phyloP scores from a whole-genome alignment of 169 alveolate species.

The Plasmodium knowlesi region DNA sequence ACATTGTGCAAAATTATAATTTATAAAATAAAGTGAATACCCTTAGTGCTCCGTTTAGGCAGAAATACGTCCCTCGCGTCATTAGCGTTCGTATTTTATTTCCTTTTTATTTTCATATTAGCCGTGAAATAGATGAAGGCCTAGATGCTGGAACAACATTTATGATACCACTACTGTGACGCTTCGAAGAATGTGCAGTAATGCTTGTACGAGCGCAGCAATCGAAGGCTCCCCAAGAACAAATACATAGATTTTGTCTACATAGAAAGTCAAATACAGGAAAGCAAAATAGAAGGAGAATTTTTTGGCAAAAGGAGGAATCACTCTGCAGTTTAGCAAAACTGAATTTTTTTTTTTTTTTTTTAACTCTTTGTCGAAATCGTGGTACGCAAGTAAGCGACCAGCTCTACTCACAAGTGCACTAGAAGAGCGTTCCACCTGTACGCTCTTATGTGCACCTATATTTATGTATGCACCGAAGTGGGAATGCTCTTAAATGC shows the following conservation, averaged over 20 bases:
- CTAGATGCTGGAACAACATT: neutral
- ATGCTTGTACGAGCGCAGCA: neutral
- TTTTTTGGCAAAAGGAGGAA: neutral
- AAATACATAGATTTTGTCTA: neutral
- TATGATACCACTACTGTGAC: neutral
- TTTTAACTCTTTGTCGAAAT: neutral
- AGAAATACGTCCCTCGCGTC: neutral
- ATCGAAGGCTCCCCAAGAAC: neutral
- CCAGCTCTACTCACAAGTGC: neutral
- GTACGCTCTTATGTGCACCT: constrained; percentile 2
- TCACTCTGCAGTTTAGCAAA: neutral
- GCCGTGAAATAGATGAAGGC: neutral
- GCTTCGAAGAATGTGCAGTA: neutral
- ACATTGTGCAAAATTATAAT: neutral
- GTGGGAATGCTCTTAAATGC: neutral
- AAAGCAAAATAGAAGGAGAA: neutral
- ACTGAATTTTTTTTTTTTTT: neutral
- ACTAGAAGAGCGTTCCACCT: neutral
- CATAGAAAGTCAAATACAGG: neutral
- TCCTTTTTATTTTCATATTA: neutral
- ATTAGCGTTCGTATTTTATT: neutral
- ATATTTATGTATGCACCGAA: neutral
- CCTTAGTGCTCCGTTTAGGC: neutral
- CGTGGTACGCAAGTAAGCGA: neutral
- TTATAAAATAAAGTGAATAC: neutral